phyloP scores from a whole-genome alignment of 2,329 filamentous ascomycete species.

The Capronia americana region DNA sequence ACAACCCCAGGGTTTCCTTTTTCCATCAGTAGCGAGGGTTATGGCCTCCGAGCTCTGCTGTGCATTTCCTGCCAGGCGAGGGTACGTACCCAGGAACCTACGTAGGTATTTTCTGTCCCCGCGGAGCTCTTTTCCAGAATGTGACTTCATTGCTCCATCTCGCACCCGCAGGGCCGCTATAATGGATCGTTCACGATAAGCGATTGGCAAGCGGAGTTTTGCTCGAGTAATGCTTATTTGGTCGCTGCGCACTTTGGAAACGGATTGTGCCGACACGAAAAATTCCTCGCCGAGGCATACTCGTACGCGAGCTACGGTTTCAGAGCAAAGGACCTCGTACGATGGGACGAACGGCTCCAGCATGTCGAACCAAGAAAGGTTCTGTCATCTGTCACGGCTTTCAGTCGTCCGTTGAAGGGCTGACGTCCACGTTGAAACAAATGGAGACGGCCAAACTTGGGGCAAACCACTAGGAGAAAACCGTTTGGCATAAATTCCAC shows the following conservation, averaged over 20 bases:
- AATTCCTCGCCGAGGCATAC: neutral
- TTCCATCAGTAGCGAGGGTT: neutral
- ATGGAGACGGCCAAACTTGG: neutral
- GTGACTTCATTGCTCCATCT: constrained; percentile 8
- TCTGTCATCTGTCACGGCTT: neutral
- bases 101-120: neutral
- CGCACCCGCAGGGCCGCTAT: neutral
- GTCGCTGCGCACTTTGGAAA: neutral
- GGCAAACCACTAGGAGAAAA: neutral
- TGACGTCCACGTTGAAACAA: neutral
- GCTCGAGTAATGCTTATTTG: constrained; percentile 3
- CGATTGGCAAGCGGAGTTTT: constrained; percentile 1
- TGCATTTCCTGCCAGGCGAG: neutral
- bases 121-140: neutral
- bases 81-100: neutral
- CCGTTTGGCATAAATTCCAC: neutral
- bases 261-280: neutral
- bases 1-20: neutral
- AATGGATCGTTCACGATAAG: constrained; percentile 3
- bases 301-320: neutral
- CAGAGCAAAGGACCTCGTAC: neutral
- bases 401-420: neutral
- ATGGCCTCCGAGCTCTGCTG: neutral
- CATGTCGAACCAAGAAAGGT: neutral
- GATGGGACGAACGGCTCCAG: neutral